Percentiles rank a stretch among this genome's conserved stretches.
Conservation (phyloP, 2,329 filamentous ascomycete genomes). For the Lecanicillium sp. region DNA sequence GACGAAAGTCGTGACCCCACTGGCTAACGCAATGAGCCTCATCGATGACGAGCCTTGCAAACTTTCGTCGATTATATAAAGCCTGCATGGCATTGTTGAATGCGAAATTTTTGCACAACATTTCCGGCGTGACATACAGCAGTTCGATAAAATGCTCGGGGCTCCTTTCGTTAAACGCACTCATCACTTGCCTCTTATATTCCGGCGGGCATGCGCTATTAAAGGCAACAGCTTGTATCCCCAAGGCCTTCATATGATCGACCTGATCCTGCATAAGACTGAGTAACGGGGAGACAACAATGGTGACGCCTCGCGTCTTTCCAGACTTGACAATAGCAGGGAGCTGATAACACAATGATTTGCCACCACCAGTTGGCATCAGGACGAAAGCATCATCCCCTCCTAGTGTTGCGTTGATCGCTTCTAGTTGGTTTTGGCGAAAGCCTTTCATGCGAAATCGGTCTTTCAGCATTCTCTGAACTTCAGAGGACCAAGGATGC, state of each 20-base stretch:
- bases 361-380: slow-evolving; percentile 96
- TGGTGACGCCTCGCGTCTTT: slow-evolving; percentile 74
- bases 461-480: slow-evolving; percentile 71
- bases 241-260: slow-evolving; percentile 63
- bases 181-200: slow-evolving; percentile 59
- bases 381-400: slow-evolving; percentile 90
- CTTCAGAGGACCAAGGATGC: slow-evolving; percentile 77
- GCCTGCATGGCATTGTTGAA: slow-evolving; percentile 59
- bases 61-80: slow-evolving; percentile 60
- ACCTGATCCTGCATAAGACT: slow-evolving; percentile 98
- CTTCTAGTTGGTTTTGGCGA: slow-evolving; percentile 83
- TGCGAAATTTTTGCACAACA: slow-evolving; percentile 73
- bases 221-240: slow-evolving; percentile 72
- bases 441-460: slow-evolving; percentile 82
- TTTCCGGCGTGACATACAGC: slow-evolving; percentile 93
- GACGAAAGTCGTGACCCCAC: slow-evolving; percentile 97
- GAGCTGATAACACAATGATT: slow-evolving; percentile 93
- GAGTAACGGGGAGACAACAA: slow-evolving; percentile 89
- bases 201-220: slow-evolving; percentile 65
- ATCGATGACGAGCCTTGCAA: slow-evolving; percentile 91
- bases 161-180: slow-evolving; percentile 49
- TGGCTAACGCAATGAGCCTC: slow-evolving; percentile 99
- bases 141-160: slow-evolving; percentile 76
- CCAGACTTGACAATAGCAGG: slow-evolving; percentile 78
- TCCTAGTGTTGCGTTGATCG: slow-evolving; percentile 83